Evolutionary conservation across 1,139 yeast species (phyloP).

Genomic region (Protomyces arabidopsidicola): DNA sequence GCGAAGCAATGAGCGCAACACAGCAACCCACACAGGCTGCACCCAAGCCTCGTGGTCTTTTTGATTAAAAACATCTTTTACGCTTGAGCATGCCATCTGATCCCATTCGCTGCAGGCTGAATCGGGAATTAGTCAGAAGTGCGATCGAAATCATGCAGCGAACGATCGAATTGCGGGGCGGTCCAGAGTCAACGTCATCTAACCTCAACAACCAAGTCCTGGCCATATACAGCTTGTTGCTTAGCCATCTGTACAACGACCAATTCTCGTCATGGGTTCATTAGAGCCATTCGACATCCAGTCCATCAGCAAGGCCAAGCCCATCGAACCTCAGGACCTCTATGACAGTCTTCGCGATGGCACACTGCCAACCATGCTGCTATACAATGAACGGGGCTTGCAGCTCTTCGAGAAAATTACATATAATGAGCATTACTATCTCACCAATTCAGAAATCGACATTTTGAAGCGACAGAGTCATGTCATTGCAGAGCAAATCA

Average conservation of each 20-base stretch:
- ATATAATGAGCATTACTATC: constrained; percentile 32
- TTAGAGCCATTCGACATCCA: constrained; percentile 4
- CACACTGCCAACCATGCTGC: constrained; percentile 32
- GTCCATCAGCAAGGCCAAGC: constrained; percentile 20
- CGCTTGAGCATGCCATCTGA: not conserved
- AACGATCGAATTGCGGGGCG: not conserved
- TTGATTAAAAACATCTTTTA: constrained; percentile 25
- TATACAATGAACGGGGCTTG: constrained; percentile 34
- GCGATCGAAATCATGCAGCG: too few species aligned
- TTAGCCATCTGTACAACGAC: too few species aligned
- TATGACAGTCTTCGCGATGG: constrained; percentile 3
- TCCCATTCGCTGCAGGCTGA: too few species aligned
- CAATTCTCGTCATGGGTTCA: not conserved
- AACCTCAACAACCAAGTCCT: not conserved
- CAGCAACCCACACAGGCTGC: constrained; percentile 18
- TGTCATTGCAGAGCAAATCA: constrained; percentile 30
- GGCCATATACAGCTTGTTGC: not conserved
- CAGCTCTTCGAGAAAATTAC: constrained; percentile 34
- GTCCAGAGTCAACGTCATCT: not conserved
- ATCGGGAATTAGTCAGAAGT: too few species aligned
- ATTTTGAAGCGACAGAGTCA: constrained; percentile 29
- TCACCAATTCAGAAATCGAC: constrained; percentile 31
- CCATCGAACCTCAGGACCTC: constrained; percentile 16
- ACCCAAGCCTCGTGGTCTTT: constrained; percentile 17
- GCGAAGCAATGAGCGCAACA: constrained; percentile 26